Percentiles rank a stretch among this genome's conserved stretches.
Evolutionary conservation across 2,329 filamentous ascomycete species (phyloP).

Genomic region (Beauveria varroae): DNA sequence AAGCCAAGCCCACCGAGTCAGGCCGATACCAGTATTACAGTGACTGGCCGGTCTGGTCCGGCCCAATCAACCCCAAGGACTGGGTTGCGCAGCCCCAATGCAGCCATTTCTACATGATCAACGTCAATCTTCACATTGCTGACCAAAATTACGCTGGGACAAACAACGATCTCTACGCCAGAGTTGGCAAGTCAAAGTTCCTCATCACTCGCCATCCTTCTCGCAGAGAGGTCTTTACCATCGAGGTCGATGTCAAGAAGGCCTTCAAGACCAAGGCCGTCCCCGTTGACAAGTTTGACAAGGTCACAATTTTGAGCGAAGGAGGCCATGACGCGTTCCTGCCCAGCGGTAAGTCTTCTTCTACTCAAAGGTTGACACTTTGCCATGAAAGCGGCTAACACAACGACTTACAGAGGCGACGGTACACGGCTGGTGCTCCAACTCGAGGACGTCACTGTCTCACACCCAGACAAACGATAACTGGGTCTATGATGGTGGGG

Average conservation of each 20-base stretch:
- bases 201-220: background rate
- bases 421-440: too few species aligned
- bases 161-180: background rate
- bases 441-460: too few species aligned
- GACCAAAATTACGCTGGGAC: background rate
- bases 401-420: too few species aligned
- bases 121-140: background rate
- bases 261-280: conserved; percentile 77
- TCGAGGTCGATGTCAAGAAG: conserved; percentile 68
- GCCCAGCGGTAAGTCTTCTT: background rate
- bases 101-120: background rate
- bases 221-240: conserved; percentile 8
- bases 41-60: background rate
- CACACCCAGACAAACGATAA: too few species aligned
- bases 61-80: background rate
- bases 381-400: too few species aligned
- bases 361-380: too few species aligned
- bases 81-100: background rate
- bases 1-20: background rate
- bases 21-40: background rate
- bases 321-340: background rate
- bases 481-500: too few species aligned
- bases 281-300: conserved; percentile 82
- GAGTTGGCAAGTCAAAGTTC: background rate
- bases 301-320: background rate